Evolutionary conservation across 176 grass and related monocot genomes (phyloP), one percentile per base, ranked within the genome.

Genomic region (Oryza longistaminata): DNA sequence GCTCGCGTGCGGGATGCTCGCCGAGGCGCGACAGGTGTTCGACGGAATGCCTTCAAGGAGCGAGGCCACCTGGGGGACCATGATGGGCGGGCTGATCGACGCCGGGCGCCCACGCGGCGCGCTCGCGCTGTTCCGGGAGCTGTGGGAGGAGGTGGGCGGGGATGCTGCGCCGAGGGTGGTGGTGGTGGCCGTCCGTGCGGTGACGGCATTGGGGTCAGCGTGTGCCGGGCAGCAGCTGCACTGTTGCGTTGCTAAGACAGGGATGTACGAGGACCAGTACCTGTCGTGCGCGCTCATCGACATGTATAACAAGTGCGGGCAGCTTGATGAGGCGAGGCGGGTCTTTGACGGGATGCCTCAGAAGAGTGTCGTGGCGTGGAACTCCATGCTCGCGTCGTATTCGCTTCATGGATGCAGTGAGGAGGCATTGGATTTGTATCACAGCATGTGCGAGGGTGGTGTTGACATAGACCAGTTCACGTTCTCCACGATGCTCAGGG

Each of bases 251-350:
- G 55, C 66, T 75, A 98, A 98, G 73, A 88, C 85, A 45, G 85
- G 88, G 73, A 2, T 82, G 81, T 48, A 53, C 2, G 81, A 81
- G n/a, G 87, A 81, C 5, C 75, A 67, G 19, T 92, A 87, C 81
- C 31, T 93, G 44, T 60, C 46, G 1, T 98, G 93, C 17, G 76
- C 91, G 12, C 83, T 98, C 60, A 88, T 95, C 7, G 88, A 98
- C 58, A 95, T 98, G 92, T 98, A 98, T 33, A 88, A 83, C 11
- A 98, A 98, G 74, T 95, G 93, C 11, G 89, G 88, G 62, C 40
- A 16, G 33, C 44, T 98, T 1, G 71, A 92, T 24, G 73, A 87
- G 27, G 89, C 93, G 21, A 90, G 81, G 60, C 75, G 58, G 87
- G 76, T 95, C 13, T 98, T 98, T 33, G 78, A 98, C 22, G 75